Evolutionary conservation across 176 grass and related monocot genomes (phyloP).

Genomic region (Pontederia paniculata): DNA sequence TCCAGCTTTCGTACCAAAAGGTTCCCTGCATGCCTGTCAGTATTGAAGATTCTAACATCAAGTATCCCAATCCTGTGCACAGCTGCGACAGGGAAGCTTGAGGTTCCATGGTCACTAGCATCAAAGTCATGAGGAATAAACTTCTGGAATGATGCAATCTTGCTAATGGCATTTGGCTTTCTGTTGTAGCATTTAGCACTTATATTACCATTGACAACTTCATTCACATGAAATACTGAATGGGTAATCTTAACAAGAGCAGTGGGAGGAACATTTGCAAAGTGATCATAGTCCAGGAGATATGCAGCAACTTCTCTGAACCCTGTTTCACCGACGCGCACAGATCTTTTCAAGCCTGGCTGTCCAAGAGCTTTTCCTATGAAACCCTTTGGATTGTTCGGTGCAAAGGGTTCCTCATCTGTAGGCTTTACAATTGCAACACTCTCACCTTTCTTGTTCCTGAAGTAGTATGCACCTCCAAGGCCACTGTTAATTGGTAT

Average conservation of each 20-base stretch:
- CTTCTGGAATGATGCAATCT: slow-evolving; percentile 72
- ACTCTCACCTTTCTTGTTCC: slow-evolving; percentile 50
- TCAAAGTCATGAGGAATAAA: slow-evolving; percentile 76
- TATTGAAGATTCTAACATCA: slow-evolving; percentile 73
- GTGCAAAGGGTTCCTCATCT: slow-evolving; percentile 75
- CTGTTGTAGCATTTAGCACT: slow-evolving; percentile 20
- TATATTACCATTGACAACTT: slow-evolving; percentile 14
- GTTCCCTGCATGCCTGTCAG: slow-evolving; percentile 71
- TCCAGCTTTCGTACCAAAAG: slow-evolving; percentile 50
- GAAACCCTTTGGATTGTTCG: slow-evolving; percentile 80
- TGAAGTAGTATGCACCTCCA: slow-evolving; percentile 72
- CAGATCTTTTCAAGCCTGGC: slow-evolving; percentile 64
- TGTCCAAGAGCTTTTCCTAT: slow-evolving; percentile 61
- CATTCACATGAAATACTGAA: slow-evolving; percentile 51
- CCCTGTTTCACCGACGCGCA: slow-evolving; percentile 61
- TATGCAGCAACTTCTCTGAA: slow-evolving; percentile 70
- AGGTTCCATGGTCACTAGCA: slow-evolving; percentile 68
- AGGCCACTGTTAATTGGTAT: slow-evolving; percentile 43
- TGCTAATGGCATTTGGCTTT: slow-evolving; percentile 32
- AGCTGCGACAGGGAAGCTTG: slow-evolving; percentile 61
- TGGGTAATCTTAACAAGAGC: slow-evolving; percentile 67
- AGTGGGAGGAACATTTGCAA: slow-evolving; percentile 58
- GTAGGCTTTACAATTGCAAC: slow-evolving; percentile 71
- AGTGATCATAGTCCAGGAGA: slow-evolving; percentile 52
- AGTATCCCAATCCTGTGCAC: slow-evolving; percentile 81